These are phyloP conservation scores for Microcyclospora pomicola DNA, from an alignment of 2,329 filamentous ascomycete genomes.

Conservation along the genomic window DNA sequence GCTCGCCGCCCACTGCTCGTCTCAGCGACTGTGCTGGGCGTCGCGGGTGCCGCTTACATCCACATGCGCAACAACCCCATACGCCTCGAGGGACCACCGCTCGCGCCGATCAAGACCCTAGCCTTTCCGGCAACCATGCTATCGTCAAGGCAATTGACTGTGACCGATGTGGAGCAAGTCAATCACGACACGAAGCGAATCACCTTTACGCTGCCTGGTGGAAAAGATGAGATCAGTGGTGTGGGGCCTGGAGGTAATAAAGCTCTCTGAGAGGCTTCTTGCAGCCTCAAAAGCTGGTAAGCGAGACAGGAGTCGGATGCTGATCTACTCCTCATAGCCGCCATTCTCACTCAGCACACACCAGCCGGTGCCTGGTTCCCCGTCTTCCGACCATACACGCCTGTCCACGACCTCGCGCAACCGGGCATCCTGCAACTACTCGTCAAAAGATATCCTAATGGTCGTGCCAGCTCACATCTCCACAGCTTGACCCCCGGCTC, in stretches of 20 bases:
- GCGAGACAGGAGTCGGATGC: too few relatives aligned
- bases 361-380: conserved; percentile 43
- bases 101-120: conserved; percentile 14
- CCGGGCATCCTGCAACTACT: conserved; percentile 49
- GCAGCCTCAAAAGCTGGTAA: too few relatives aligned
- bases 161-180: conserved; percentile 18
- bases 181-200: conserved; percentile 22
- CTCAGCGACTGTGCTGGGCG: neutral
- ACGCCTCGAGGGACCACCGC: conserved; percentile 16
- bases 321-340: conserved; percentile 23
- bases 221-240: conserved; percentile 16
- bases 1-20: conserved; percentile 5
- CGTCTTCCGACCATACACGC: conserved; percentile 52
- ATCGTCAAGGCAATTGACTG: conserved; percentile 19
- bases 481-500: conserved; percentile 52
- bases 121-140: conserved; percentile 20
- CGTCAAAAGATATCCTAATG: conserved; percentile 54
- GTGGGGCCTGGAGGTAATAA: conserved; percentile 18
- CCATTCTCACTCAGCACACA: conserved; percentile 47
- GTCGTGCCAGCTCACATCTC: conserved; percentile 51
- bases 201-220: conserved; percentile 19
- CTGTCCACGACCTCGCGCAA: conserved; percentile 43
- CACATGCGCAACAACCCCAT: conserved; percentile 2
- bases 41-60: neutral
- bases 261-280: neutral